These are phyloP conservation scores for Chloris gayana DNA, from an alignment of 176 grass and related monocot genomes.

Conservation along the genomic window DNA sequence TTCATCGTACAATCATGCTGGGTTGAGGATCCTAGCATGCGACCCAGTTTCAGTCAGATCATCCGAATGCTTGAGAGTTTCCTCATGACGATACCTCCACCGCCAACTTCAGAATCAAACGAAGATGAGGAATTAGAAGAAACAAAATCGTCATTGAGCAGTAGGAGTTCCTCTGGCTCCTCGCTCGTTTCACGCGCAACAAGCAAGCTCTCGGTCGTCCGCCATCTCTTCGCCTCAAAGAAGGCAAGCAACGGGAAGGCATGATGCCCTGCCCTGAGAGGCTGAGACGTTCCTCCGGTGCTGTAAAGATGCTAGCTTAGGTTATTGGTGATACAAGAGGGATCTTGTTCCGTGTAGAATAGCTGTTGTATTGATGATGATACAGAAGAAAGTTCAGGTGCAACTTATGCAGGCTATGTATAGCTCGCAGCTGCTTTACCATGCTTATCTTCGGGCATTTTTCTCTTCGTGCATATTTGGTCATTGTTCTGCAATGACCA, in stretches of 20 bases:
- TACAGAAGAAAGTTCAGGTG: constrained; percentile 40
- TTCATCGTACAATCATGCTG: constrained; percentile 94
- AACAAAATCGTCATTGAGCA: constrained; percentile 44
- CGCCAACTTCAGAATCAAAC: constrained; percentile 32
- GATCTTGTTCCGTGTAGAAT: constrained; percentile 50
- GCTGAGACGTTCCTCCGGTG: constrained; percentile 28
- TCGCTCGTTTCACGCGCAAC: constrained; percentile 66
- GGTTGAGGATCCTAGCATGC: constrained; percentile 86
- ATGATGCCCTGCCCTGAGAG: constrained; percentile 54
- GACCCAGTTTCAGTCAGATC: constrained; percentile 92
- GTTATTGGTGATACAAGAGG: constrained; percentile 51
- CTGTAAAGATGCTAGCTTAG: constrained; percentile 69
- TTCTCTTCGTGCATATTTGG: neutral
- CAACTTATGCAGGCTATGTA: constrained; percentile 48
- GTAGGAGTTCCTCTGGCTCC: constrained; percentile 57
- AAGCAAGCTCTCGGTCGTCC: constrained; percentile 90
- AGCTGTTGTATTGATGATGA: constrained; percentile 58
- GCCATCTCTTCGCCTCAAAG: constrained; percentile 93
- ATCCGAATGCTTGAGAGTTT: constrained; percentile 92
- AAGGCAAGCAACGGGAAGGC: constrained; percentile 69
- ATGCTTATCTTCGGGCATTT: neutral
- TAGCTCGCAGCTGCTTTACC: constrained; percentile 42
- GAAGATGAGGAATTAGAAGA: constrained; percentile 43
- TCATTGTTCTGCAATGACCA: neutral
- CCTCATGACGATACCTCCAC: constrained; percentile 59